A percentile compares a stretch with the other conserved stretches of the same genome.
Evolutionary conservation across 495 filamentous ascomycete species (phyloP).

Genomic region (Annulohypoxylon stygium): DNA sequence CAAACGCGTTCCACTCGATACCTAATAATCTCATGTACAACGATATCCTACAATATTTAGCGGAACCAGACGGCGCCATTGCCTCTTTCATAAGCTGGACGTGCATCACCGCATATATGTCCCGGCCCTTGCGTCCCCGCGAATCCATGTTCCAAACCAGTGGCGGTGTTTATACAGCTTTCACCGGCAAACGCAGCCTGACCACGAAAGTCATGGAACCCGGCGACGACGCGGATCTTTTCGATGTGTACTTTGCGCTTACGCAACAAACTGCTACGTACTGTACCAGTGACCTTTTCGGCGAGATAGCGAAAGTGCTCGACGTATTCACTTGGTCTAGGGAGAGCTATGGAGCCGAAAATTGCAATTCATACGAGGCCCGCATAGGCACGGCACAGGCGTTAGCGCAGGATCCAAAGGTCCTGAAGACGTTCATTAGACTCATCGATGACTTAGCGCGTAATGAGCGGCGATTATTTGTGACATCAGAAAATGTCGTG

Average conservation of each 20-base stretch:
- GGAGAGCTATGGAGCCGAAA: not conserved
- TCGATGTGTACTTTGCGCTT: not conserved
- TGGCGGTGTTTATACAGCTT: not conserved
- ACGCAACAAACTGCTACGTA: not conserved
- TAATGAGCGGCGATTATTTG: not conserved
- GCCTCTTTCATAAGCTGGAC: not conserved
- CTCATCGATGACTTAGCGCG: slow-evolving; percentile 1
- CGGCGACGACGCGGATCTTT: not conserved
- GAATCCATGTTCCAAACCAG: not conserved
- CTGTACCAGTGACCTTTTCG: not conserved
- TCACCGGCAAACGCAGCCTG: not conserved
- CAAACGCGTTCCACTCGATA: not conserved
- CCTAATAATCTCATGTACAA: not conserved
- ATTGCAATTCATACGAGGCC: not conserved
- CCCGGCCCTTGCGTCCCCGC: not conserved
- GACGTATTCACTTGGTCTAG: not conserved
- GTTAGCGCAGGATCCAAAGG: not conserved
- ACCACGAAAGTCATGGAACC: not conserved
- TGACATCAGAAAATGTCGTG: not conserved
- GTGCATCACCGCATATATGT: not conserved
- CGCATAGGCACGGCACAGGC: not conserved
- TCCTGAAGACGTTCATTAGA: not conserved
- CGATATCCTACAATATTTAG: not conserved
- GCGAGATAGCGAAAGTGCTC: not conserved
- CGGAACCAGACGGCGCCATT: not conserved